A percentile compares a stretch with the other conserved stretches of the same genome.
Evolutionary conservation across 2,329 filamentous ascomycete genomes (phyloP).

Genomic region (Alternaria infectoria): DNA sequence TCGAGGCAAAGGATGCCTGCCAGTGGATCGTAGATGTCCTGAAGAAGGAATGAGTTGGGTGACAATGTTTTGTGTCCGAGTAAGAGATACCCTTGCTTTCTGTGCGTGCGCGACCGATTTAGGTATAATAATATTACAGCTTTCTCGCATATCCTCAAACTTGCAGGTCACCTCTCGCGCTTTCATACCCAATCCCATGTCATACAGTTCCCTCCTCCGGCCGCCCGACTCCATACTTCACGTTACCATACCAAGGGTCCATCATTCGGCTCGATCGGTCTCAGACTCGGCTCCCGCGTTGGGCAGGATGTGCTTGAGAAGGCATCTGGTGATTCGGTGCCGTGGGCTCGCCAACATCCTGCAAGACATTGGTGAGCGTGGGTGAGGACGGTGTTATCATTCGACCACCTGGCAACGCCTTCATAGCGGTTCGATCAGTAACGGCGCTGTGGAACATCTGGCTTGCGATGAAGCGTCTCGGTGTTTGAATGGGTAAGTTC

Average conservation of each 20-base stretch:
- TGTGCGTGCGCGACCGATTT: neutral
- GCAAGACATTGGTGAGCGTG: neutral
- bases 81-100: slow-evolving; percentile 7
- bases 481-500: neutral
- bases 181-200: neutral
- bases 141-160: neutral
- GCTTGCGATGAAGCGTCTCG: neutral
- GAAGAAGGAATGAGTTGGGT: slow-evolving; percentile 25
- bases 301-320: neutral
- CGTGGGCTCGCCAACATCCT: neutral
- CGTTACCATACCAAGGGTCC: neutral
- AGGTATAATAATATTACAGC: neutral
- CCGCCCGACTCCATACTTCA: too few relatives aligned
- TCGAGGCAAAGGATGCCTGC: slow-evolving; percentile 55
- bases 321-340: neutral
- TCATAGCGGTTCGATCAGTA: neutral
- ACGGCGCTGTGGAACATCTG: neutral
- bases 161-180: neutral
- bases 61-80: neutral
- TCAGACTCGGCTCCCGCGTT: neutral
- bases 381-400: neutral
- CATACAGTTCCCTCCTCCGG: neutral
- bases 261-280: neutral
- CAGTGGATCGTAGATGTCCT: slow-evolving; percentile 55
- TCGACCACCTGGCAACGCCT: neutral